phyloP scores from a whole-genome alignment of 495 filamentous ascomycete species.

The Aspergillus bridgeri region DNA sequence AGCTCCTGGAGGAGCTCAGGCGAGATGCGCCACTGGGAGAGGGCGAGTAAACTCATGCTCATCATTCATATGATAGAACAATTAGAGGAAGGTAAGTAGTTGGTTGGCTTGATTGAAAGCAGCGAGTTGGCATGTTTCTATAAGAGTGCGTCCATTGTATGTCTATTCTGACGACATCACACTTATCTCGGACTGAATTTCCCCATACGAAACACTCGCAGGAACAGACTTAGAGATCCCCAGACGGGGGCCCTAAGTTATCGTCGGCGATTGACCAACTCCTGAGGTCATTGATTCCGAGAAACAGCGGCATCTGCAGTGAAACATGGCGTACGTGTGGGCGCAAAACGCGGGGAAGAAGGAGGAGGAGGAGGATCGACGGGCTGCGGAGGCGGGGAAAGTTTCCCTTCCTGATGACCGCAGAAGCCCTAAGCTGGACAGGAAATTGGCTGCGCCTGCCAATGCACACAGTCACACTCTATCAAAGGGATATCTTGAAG shows the following conservation, averaged over 20 bases:
- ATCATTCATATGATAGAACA: background rate
- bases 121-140: background rate
- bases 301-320: background rate
- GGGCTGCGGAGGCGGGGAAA: background rate
- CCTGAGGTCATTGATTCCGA: background rate
- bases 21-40: conserved; percentile 15
- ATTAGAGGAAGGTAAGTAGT: too few relatives aligned
- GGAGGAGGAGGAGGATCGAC: too few relatives aligned
- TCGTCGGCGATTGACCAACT: background rate
- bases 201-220: background rate
- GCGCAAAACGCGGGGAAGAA: background rate
- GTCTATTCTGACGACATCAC: too few relatives aligned
- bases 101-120: too few relatives aligned
- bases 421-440: background rate
- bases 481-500: too few relatives aligned
- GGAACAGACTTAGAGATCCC: background rate
- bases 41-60: background rate
- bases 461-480: too few relatives aligned
- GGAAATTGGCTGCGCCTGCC: too few relatives aligned
- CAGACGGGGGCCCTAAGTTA: background rate
- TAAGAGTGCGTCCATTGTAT: background rate
- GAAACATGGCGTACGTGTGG: background rate
- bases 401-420: background rate
- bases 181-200: background rate
- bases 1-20: conserved; percentile 23